Percentiles rank a stretch among this genome's conserved stretches.
phyloP scores from a whole-genome alignment of 2,329 filamentous ascomycete genomes.

The Colletotrichum abscissum region DNA sequence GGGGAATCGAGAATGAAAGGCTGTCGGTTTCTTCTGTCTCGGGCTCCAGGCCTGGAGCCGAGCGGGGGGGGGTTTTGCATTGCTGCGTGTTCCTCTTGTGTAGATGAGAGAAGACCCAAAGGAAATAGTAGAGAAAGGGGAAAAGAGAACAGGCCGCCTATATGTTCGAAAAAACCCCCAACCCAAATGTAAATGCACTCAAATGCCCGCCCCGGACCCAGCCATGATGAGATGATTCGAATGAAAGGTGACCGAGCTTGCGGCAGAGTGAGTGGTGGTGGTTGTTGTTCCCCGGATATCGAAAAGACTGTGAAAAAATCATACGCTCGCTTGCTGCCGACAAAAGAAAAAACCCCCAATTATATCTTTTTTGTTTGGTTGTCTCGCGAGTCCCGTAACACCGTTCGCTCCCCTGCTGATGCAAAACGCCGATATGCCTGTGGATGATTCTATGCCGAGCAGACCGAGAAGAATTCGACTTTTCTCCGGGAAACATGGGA shows the following conservation, averaged over 20 bases:
- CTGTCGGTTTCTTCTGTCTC: conserved; percentile 56
- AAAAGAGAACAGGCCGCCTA: conserved; percentile 55
- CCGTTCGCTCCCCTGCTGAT: conserved; percentile 51
- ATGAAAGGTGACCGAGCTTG: conserved; percentile 41
- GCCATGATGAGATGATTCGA: conserved; percentile 59
- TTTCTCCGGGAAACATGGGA: conserved; percentile 48
- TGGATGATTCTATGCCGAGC: conserved; percentile 44
- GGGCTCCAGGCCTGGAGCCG: conserved; percentile 52
- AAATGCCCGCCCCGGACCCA: conserved; percentile 64
- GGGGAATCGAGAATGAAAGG: conserved; percentile 54
- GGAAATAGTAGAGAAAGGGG: conserved; percentile 43
- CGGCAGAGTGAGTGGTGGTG: conserved; percentile 62
- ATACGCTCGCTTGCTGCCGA: conserved; percentile 58
- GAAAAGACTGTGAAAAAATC: conserved; percentile 49
- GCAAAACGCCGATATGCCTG: conserved; percentile 57
- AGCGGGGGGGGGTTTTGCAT: conserved; percentile 62
- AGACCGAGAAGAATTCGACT: conserved; percentile 37
- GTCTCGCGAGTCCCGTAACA: conserved; percentile 53
- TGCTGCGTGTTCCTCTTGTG: conserved; percentile 73
- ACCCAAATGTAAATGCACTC: conserved; percentile 65
- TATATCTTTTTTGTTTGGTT: conserved; percentile 40
- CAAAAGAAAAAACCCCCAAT: conserved; percentile 39
- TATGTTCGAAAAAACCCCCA: conserved; percentile 59
- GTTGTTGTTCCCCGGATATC: conserved; percentile 51
- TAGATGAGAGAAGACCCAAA: conserved; percentile 47